Conservation (phyloP, 345 rosid genomes). For the Sisymbrium altissimum region DNA sequence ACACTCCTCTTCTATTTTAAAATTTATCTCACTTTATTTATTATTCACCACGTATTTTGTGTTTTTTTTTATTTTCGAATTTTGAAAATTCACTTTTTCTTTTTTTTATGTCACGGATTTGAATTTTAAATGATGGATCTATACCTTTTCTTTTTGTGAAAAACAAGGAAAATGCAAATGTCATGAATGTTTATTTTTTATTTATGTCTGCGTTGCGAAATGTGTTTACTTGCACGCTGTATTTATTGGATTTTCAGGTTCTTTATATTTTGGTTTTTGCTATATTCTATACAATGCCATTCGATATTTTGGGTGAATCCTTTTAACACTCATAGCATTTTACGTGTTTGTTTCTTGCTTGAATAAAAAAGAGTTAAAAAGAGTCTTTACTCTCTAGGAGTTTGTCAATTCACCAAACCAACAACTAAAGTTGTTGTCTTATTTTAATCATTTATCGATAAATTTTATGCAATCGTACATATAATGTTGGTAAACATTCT, state of each 20-base stretch:
- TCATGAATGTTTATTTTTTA: not conserved
- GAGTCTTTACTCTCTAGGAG: not conserved
- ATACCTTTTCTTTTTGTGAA: not conserved
- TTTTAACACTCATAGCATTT: no score
- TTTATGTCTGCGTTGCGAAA: no score
- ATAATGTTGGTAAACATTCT: not conserved
- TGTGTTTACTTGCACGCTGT: not conserved
- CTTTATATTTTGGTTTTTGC: not conserved
- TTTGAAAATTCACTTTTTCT: not conserved
- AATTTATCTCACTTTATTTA: constrained; percentile 6
- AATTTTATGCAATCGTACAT: not conserved
- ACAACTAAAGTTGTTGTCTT: not conserved
- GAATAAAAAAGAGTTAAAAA: no score
- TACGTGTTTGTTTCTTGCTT: no score
- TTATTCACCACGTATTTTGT: constrained; percentile 3
- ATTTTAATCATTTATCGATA: not conserved
- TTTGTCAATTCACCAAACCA: not conserved
- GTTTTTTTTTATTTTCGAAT: not conserved
- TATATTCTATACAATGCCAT: no score
- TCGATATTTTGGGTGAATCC: no score
- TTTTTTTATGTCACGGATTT: constrained; percentile 15
- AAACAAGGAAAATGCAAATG: not conserved
- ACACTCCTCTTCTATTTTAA: constrained; percentile 10
- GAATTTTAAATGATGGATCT: constrained; percentile 9
- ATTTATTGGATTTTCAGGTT: not conserved